Evolutionary conservation across 345 rosid species (phyloP).

Genomic region (Cardamine chenopodiifolia): DNA sequence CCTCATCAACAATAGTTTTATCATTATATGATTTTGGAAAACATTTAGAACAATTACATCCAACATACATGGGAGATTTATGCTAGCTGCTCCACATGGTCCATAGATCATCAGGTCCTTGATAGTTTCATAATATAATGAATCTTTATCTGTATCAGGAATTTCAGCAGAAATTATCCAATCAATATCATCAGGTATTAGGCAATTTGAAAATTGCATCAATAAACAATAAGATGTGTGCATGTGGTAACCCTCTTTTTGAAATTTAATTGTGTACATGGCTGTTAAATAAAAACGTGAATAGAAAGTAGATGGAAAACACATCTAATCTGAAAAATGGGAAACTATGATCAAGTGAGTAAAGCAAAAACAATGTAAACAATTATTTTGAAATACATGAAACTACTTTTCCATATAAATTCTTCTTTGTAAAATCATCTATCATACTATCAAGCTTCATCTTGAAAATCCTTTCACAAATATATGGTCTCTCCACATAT

Average conservation of each 20-base stretch:
- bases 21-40: background rate
- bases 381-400: no score
- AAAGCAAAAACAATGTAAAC: no score
- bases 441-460: background rate
- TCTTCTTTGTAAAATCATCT: background rate
- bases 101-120: no score
- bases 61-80: background rate
- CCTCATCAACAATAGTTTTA: background rate
- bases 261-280: background rate
- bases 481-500: background rate
- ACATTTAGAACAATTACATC: background rate
- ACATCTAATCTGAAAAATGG: no score
- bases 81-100: no score
- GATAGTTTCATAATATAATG: no score
- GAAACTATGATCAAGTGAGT: no score
- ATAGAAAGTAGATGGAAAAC: no score
- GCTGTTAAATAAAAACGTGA: background rate
- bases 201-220: no score
- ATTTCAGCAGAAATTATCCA: background rate
- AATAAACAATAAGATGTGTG: background rate
- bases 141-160: background rate
- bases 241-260: background rate
- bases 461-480: background rate
- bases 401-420: no score
- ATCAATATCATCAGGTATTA: no score